A percentile compares a stretch with the other conserved stretches of the same genome.
phyloP scores from a whole-genome alignment of 2,329 filamentous ascomycete genomes.

The Stemphylium vesicarium region DNA sequence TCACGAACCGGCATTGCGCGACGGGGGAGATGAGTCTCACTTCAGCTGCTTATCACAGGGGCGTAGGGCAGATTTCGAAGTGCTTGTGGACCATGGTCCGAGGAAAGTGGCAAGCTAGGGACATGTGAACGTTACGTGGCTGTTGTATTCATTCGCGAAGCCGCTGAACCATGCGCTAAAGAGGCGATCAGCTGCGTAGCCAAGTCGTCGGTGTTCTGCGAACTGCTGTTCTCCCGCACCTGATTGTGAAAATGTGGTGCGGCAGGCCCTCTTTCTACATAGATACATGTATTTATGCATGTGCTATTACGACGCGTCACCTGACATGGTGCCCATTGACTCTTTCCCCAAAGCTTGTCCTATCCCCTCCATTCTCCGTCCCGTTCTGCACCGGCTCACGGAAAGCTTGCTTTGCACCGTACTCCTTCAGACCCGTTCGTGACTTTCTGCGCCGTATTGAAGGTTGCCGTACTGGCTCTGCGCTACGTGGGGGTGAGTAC shows the following conservation, averaged over 20 bases:
- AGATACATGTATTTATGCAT: background rate
- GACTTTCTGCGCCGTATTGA: conserved; percentile 36
- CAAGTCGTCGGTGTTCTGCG: conserved; percentile 1
- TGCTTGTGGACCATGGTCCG: background rate
- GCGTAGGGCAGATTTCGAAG: too few relatives aligned
- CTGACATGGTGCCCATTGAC: background rate
- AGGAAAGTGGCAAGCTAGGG: background rate
- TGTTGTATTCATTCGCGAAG: background rate
- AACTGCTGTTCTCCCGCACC: conserved; percentile 14
- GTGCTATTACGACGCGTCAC: background rate
- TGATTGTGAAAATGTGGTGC: background rate
- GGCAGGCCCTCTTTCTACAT: background rate
- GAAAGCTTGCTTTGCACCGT: conserved; percentile 30
- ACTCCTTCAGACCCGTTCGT: conserved; percentile 33
- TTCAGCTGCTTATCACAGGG: conserved; percentile 11
- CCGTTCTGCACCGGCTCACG: conserved; percentile 26
- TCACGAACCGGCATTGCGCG: conserved; percentile 24
- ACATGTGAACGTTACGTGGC: conserved; percentile 2
- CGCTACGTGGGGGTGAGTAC: conserved; percentile 22
- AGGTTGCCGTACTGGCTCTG: conserved; percentile 23
- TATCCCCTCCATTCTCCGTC: conserved; percentile 9
- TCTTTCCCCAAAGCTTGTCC: conserved; percentile 1
- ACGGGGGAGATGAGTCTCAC: conserved; percentile 19
- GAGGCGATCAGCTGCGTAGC: conserved; percentile 6
- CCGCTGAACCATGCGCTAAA: conserved; percentile 1